A percentile compares a stretch with the other conserved stretches of the same genome.
These are phyloP conservation scores for Celoporthe dispersa DNA, from an alignment of 2,329 filamentous ascomycete species.

Conservation along the genomic window DNA sequence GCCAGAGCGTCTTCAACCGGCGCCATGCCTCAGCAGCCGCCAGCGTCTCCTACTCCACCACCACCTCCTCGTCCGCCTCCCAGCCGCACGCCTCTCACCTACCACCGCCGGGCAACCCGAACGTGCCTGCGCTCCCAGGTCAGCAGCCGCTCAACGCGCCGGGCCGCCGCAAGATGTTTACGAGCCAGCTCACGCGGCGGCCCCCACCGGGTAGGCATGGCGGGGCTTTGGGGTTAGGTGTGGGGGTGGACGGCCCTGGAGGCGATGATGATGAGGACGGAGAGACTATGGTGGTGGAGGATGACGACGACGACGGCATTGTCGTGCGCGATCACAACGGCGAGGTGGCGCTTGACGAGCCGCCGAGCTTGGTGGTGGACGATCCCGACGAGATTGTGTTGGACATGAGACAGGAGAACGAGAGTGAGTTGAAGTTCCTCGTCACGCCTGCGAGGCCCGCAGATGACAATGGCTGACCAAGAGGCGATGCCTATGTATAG, in stretches of 20 bases:
- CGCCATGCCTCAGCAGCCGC: slow-evolving; percentile 29
- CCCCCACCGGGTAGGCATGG: slow-evolving; percentile 50
- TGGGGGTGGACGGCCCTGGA: slow-evolving; percentile 54
- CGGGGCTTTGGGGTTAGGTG: slow-evolving; percentile 9
- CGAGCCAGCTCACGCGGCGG: slow-evolving; percentile 61
- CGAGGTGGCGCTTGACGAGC: slow-evolving; percentile 64
- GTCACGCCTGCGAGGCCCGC: background rate
- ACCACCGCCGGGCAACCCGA: background rate
- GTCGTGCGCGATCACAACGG: slow-evolving; percentile 67
- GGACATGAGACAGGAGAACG: slow-evolving; percentile 62
- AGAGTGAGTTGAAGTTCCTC: slow-evolving; percentile 48
- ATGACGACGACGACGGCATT: slow-evolving; percentile 55
- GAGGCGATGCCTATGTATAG: slow-evolving; percentile 39
- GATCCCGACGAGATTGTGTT: slow-evolving; percentile 59
- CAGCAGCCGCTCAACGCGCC: slow-evolving; percentile 29
- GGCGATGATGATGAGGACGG: slow-evolving; percentile 61
- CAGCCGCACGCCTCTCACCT: slow-evolving; percentile 10
- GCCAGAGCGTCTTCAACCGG: slow-evolving; percentile 29
- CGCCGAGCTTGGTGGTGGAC: slow-evolving; percentile 56
- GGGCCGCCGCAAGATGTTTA: slow-evolving; percentile 63
- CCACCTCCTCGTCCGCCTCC: slow-evolving; percentile 4
- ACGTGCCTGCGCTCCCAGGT: slow-evolving; percentile 4
- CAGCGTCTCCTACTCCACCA: slow-evolving; percentile 28
- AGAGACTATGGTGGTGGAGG: slow-evolving; percentile 47
- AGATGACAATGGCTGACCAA: background rate